Evolutionary conservation across 2,329 filamentous ascomycete species (phyloP), one percentile per base, ranked within the genome.

Genomic region (Hypoxylon rubiginosum): DNA sequence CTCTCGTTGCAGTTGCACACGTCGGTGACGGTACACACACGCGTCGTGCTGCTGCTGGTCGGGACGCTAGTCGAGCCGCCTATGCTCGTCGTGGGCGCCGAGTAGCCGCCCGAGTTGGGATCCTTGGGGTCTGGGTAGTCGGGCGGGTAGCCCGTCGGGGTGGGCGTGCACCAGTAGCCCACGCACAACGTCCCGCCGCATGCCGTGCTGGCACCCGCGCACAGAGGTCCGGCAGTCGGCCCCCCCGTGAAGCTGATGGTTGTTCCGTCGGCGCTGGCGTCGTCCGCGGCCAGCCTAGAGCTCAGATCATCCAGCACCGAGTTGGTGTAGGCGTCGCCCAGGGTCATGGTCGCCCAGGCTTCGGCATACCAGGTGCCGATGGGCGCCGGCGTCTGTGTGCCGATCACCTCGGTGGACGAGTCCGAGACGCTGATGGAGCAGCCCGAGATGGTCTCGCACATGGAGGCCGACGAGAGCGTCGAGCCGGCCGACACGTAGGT

Each of bases 181-280:
- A 64, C 51, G 62, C 70, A 74, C 21, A 74, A 4, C n/a, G 41
- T 58, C 28, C 72, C 70, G 41, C 71, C 72, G 57, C 70, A 74
- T 1, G 61, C 54, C 21, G 28, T 57, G 1, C 39, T 60, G 39
- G 28, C 49, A 10, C 34, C 34, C 2, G 17, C 13, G 53, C 71
- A 73, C 4, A 69, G 71, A 0, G 70, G 70, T 10, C 48, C 53
- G 0, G 58, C 65, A 0, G 61, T 63, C 1, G 65, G 55, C 6
- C 67, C 69, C 2, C 60, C 13, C 3, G 50, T 70, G 43, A 70
- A 68, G 3, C 24, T 32, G 46, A 67, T 66, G 28, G 28, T 36
- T 11, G 49, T 52, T 2, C 49, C 49, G 19, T 7, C 49, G 49
- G 15, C 28, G 30, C 28, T 52, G 49, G 17, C 9, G 6, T 36